These are phyloP conservation scores for Dioscorea cayenensis DNA, from an alignment of 116 monocot species.

Conservation along the genomic window DNA sequence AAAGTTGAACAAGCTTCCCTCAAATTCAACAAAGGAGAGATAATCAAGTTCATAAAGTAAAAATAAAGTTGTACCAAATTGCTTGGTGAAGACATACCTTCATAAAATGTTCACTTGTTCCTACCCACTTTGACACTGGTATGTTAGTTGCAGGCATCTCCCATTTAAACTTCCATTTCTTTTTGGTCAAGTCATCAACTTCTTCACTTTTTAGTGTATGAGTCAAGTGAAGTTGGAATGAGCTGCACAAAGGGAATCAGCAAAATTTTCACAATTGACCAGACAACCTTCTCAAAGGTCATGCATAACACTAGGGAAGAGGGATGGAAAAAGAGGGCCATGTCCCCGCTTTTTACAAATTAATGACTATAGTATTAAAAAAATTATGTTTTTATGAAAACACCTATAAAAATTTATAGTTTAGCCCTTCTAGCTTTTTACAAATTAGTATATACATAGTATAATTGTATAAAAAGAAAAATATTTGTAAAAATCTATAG, in stretches of 20 bases:
- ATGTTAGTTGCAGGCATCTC: slow-evolving; percentile 47
- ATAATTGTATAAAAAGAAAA: too few relatives aligned
- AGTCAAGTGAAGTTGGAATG: slow-evolving; percentile 50
- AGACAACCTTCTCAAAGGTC: too few relatives aligned
- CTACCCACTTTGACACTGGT: slow-evolving; percentile 52
- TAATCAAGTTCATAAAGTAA: not conserved
- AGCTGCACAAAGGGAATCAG: slow-evolving; percentile 32
- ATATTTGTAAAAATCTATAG: too few relatives aligned
- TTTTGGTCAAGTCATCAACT: slow-evolving; percentile 39
- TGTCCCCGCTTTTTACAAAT: too few relatives aligned
- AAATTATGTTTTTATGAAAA: too few relatives aligned
- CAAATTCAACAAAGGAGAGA: too few relatives aligned
- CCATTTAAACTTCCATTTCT: slow-evolving; percentile 56
- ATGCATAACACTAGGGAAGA: too few relatives aligned
- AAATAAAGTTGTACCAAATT: not conserved
- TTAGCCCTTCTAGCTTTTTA: too few relatives aligned
- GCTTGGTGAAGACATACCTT: slow-evolving; percentile 24
- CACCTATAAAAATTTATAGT: too few relatives aligned
- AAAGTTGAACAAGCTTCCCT: not conserved
- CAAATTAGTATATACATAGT: too few relatives aligned
- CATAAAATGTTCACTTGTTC: slow-evolving; percentile 45
- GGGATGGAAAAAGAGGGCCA: too few relatives aligned
- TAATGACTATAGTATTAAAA: too few relatives aligned
- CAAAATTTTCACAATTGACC: not conserved
- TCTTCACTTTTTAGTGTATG: slow-evolving; percentile 40